Conservation (phyloP, 371 early-diverging fungal genomes). For the Apophysomyces elegans region DNA sequence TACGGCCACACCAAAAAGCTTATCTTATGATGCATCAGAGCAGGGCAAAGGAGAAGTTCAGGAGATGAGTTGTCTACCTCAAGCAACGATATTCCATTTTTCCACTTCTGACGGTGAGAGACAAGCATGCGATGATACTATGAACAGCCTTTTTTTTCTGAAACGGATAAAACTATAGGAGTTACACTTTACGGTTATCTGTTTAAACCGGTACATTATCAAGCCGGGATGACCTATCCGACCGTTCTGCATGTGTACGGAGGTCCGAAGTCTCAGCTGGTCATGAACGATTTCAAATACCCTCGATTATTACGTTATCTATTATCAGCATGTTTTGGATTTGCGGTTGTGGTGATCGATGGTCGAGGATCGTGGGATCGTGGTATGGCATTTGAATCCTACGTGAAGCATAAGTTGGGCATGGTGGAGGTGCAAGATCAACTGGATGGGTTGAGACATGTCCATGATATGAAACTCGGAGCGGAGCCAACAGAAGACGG, state of each 20-base stretch:
- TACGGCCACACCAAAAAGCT: background rate
- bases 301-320: conserved; percentile 68
- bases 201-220: conserved; percentile 62
- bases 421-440: conserved; percentile 74
- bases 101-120: conserved; percentile 33
- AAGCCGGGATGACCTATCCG: conserved; percentile 56
- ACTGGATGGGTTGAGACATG: conserved; percentile 63
- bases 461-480: conserved; percentile 53
- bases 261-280: conserved; percentile 69
- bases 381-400: conserved; percentile 70
- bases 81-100: conserved; percentile 39
- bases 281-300: conserved; percentile 73
- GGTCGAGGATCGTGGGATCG: conserved; percentile 76
- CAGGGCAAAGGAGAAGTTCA: background rate
- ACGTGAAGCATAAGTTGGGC: conserved; percentile 59
- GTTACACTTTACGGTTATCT: conserved; percentile 63
- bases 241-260: conserved; percentile 67
- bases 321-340: conserved; percentile 67
- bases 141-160: background rate
- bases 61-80: background rate
- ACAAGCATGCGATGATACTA: background rate
- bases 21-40: background rate
- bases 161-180: conserved; percentile 27
- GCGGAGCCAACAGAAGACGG: conserved; percentile 34
- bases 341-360: conserved; percentile 76